Conservation (phyloP, 1,284 basidiomycete genomes). For the Microbotryomycetes sp. region DNA sequence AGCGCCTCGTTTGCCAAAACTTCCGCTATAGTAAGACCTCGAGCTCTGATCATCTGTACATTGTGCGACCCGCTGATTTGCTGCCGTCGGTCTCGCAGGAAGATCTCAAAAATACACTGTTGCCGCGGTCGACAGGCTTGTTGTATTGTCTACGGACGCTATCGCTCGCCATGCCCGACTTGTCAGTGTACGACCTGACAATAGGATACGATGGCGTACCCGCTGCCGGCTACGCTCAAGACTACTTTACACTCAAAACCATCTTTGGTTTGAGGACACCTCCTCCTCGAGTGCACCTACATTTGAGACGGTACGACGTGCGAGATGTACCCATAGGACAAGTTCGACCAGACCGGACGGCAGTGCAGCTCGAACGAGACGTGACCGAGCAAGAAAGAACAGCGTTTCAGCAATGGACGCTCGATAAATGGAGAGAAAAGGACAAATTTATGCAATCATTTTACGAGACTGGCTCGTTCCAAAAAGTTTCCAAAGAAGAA, state of each 20-base stretch:
- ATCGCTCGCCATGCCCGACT: constrained; percentile 62
- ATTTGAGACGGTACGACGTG: constrained; percentile 68
- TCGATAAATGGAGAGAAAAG: constrained; percentile 73
- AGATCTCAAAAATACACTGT: constrained; percentile 68
- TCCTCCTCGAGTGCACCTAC: constrained; percentile 79
- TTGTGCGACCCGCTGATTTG: neutral
- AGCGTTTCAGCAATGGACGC: constrained; percentile 75
- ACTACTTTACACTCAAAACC: constrained; percentile 78
- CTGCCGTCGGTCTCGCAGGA: constrained; percentile 46
- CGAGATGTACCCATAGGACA: constrained; percentile 14
- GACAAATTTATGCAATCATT: constrained; percentile 63
- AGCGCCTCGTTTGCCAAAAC: constrained; percentile 78
- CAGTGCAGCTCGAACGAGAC: constrained; percentile 40
- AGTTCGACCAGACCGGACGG: neutral
- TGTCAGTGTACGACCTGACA: constrained; percentile 58
- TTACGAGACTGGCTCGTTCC: constrained; percentile 39
- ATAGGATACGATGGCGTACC: constrained; percentile 50
- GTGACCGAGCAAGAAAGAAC: constrained; percentile 60
- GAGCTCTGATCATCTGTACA: neutral
- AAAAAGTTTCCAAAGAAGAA: constrained; percentile 25
- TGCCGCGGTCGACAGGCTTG: constrained; percentile 85
- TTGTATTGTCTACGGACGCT: constrained; percentile 77
- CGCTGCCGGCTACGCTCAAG: constrained; percentile 63
- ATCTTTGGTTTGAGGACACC: constrained; percentile 76
- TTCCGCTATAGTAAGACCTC: constrained; percentile 60